These are phyloP conservation scores for Ophiocordyceps unilateralis DNA, from an alignment of 2,329 filamentous ascomycete genomes.

Conservation along the genomic window DNA sequence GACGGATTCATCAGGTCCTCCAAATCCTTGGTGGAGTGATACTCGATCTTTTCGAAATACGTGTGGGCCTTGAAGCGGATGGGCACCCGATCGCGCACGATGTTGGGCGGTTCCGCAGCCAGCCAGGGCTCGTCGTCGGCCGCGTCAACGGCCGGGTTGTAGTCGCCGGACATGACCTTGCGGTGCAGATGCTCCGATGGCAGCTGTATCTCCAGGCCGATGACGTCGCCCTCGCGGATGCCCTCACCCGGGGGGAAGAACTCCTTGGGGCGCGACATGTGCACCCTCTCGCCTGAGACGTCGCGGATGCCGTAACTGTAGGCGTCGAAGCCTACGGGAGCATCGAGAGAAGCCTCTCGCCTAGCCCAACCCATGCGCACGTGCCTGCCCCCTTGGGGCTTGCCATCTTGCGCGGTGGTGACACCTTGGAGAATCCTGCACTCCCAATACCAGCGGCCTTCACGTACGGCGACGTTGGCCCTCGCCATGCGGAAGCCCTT, in stretches of 20 bases:
- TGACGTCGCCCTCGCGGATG: slow-evolving; percentile 78
- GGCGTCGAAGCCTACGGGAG: slow-evolving; percentile 71
- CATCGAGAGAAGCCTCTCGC: slow-evolving; percentile 65
- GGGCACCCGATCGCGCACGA: slow-evolving; percentile 87
- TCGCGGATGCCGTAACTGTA: slow-evolving; percentile 93
- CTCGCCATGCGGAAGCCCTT: slow-evolving; percentile 87
- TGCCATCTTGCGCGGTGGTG: slow-evolving; percentile 19
- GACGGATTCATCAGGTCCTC: slow-evolving; percentile 67
- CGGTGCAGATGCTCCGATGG: slow-evolving; percentile 73
- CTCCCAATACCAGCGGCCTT: slow-evolving; percentile 89
- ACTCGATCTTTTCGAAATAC: slow-evolving; percentile 87
- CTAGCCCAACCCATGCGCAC: slow-evolving; percentile 79
- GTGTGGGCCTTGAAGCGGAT: slow-evolving; percentile 87
- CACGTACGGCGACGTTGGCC: slow-evolving; percentile 76
- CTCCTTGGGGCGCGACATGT: slow-evolving; percentile 83
- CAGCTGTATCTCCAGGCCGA: slow-evolving; percentile 82
- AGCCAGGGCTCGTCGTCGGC: slow-evolving; percentile 36
- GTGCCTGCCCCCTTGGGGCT: slow-evolving; percentile 35
- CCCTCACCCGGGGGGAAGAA: slow-evolving; percentile 68
- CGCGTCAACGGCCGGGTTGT: slow-evolving; percentile 69
- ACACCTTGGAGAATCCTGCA: slow-evolving; percentile 74
- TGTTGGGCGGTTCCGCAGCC: slow-evolving; percentile 50
- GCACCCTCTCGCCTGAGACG: slow-evolving; percentile 75
- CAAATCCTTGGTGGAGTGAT: slow-evolving; percentile 72
- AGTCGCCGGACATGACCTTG: slow-evolving; percentile 73